Evolutionary conservation across 305 asterid species (phyloP), one percentile per base, ranked within the genome.

Genomic region (Rubia balearica): DNA sequence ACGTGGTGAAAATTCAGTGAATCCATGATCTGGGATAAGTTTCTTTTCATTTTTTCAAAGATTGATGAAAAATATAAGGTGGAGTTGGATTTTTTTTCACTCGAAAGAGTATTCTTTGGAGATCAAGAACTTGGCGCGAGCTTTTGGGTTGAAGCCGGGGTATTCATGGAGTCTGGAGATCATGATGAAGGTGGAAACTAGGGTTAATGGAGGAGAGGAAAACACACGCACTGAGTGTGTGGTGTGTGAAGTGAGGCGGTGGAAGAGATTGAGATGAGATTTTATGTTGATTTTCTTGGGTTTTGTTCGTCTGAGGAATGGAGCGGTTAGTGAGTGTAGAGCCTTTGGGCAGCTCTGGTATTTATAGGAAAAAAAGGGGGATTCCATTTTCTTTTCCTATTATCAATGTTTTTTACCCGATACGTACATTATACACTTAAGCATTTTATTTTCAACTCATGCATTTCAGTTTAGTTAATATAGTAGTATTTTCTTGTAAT

Each of bases 311-410:
- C 49, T 61, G 76, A 38, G 67, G 27, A 38, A 63, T 63, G 67
- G 48, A 74, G 49, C 74, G 81, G 85, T 48, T 48, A 48, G 55
- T 49, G 27, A 70, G 14, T 65, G 45, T 16, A 9, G 11, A 49
- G 65, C 64, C 21, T 53, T 30, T 61, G 56, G 70, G 74, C 53
- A 66, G 72, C 14, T 69, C 38, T 48, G 70, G 73, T 77, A 80
- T 85, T 77, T 89, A 89, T 86, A 85, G 81, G 73, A n/a, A n/a
- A n/a, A 60, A 40, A 43, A 68, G 30, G 13, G n/a, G 74, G 77
- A 82, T 81, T 83, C 81, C 6, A 40, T 53, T 74, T 73, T 30
- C 45, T 73, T 6, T 21, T 27, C 21, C 75, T 77, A 78, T 48
- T 75, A 71, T 43, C 42, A 51, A 17, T 51, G 22, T 51, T 51